A percentile compares a stretch with the other conserved stretches of the same genome.
Conservation (phyloP, 2,329 filamentous ascomycete genomes). For the Fusarium oligoseptatum region DNA sequence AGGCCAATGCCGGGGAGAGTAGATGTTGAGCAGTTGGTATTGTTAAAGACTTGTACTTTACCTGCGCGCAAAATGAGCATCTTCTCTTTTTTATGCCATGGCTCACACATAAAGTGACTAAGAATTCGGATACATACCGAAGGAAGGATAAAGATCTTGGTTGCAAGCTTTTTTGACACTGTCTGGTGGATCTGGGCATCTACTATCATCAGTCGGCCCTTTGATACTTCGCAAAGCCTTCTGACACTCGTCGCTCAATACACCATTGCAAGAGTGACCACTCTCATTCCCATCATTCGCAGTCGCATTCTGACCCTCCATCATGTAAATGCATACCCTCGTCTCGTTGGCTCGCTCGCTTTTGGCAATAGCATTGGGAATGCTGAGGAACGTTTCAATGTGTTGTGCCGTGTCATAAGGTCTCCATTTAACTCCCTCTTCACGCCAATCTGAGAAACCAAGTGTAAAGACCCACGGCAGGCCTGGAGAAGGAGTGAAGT, state of each 20-base stretch:
- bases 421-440: not conserved
- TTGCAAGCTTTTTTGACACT: not conserved
- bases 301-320: not conserved
- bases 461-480: not conserved
- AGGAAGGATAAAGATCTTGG: not conserved
- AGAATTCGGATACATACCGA: not conserved
- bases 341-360: not conserved
- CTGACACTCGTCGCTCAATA: not conserved
- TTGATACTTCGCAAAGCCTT: not conserved
- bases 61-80: not conserved
- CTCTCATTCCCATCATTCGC: not conserved
- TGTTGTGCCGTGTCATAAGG: not conserved
- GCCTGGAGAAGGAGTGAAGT: not conserved
- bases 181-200: not conserved
- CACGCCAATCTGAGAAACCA: not conserved
- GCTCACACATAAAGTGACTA: not conserved
- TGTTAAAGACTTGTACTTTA: not conserved
- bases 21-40: not conserved
- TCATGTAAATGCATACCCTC: not conserved
- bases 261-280: not conserved
- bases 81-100: not conserved
- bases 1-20: not conserved
- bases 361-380: not conserved
- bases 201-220: not conserved
- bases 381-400: not conserved